A percentile compares a stretch with the other conserved stretches of the same genome.
phyloP scores from a whole-genome alignment of 2,329 filamentous ascomycete species.

The Pestalotiopsis sp. region DNA sequence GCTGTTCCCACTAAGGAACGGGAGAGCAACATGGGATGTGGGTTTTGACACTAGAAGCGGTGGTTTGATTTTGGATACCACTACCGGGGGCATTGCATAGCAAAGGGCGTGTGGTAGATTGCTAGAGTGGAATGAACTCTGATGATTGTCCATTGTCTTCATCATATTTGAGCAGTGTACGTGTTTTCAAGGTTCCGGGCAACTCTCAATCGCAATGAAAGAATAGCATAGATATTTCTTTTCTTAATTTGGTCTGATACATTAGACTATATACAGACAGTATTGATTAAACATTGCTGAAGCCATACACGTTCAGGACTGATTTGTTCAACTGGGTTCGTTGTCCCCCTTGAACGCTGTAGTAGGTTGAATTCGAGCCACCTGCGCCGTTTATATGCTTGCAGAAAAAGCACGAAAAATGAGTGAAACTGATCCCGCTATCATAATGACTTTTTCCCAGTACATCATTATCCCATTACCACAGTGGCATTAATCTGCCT shows the following conservation, averaged over 20 bases:
- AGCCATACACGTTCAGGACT: neutral
- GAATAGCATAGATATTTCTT: neutral
- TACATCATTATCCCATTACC: neutral
- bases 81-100: neutral
- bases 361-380: neutral
- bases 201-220: neutral
- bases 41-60: neutral
- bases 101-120: neutral
- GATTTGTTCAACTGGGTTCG: neutral
- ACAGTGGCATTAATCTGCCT: conserved; percentile 7
- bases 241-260: neutral
- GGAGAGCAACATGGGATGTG: neutral
- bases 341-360: neutral
- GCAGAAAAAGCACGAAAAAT: neutral
- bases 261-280: neutral
- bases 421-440: neutral
- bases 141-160: neutral
- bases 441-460: neutral
- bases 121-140: neutral
- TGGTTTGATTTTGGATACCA: neutral
- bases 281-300: neutral
- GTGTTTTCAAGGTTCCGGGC: neutral
- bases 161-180: neutral
- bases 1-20: neutral
- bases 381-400: conserved; percentile 5